Conservation (phyloP, 2,329 filamentous ascomycete genomes). For the Leptographium radiaticola region DNA sequence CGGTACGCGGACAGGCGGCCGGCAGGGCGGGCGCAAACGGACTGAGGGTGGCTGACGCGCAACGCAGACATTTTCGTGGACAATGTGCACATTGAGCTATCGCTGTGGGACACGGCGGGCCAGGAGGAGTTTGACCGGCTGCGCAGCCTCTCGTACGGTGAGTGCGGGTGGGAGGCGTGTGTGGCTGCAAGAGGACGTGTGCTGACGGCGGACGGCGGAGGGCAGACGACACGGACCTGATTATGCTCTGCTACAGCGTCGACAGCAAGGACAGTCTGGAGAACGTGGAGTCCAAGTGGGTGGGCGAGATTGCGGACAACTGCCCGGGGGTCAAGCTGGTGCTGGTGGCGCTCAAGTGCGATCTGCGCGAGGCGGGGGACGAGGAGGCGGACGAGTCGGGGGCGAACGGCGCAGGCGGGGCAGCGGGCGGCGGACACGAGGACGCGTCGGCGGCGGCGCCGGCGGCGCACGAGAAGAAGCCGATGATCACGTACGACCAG, state of each 20-base stretch:
- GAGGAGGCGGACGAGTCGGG: constrained; percentile 39
- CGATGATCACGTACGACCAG: constrained; percentile 79
- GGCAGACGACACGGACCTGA: constrained; percentile 76
- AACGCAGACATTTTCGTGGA: constrained; percentile 88
- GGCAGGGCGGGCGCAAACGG: not conserved
- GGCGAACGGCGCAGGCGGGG: constrained; percentile 45
- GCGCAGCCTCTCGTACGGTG: constrained; percentile 86
- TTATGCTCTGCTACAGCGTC: constrained; percentile 98
- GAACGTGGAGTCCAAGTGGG: constrained; percentile 98
- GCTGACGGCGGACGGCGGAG: not conserved
- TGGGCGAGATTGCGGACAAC: constrained; percentile 94
- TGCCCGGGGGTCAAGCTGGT: constrained; percentile 92
- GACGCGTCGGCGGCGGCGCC: constrained; percentile 28
- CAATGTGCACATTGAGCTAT: constrained; percentile 90
- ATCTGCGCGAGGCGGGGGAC: constrained; percentile 65
- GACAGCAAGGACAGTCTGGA: constrained; percentile 94
- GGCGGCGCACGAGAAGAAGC: constrained; percentile 43
- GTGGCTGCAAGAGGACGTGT: not conserved
- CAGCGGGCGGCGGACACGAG: constrained; percentile 47
- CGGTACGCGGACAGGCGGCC: constrained; percentile 41
- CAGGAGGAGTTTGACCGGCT: constrained; percentile 98
- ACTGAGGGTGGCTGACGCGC: too few relatives aligned
- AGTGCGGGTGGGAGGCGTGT: not conserved
- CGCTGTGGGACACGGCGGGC: constrained; percentile 94
- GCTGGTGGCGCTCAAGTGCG: constrained; percentile 91